Evolutionary conservation across 345 rosid genomes (phyloP), one percentile per base, ranked within the genome.

Genomic region (Bruguiera parviflora): DNA sequence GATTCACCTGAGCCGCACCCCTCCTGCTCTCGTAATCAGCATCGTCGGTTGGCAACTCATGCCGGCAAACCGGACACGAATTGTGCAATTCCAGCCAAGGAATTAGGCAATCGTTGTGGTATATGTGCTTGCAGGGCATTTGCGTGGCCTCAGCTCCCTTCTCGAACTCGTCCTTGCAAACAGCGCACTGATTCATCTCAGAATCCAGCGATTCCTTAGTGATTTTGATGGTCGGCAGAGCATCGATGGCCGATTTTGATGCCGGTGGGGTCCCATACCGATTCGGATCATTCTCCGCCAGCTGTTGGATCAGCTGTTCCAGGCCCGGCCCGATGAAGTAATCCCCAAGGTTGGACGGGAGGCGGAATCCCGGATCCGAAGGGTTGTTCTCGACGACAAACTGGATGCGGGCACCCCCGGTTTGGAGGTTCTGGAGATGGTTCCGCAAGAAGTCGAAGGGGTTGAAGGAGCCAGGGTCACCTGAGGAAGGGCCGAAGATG

Each of bases 81-180:
- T 76, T 83, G 55, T 83, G 87, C 79, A 83, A 33, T 21, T 83
- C 67, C 10, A 83, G 79, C 87, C 87, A 83, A 0, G 87, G 87
- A 33, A 78, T 47, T 46, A 83, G 69, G 61, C 87, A 83, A 57
- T 78, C 83, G 0, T 69, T 22, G 47, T 83, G 87, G 66, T 80
- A 83, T 15, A 80, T 47, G 63, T 83, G 87, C 77, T 83, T 76
- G 61, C 87, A 83, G 16, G 87, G 87, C 87, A 83, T 80, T 39
- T 78, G 84, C 71, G 72, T 83, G 13, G 73, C 87, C 69, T 80
- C 83, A 59, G 56, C 68, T 6, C 75, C 79, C 35, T 66, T 64
- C 76, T 78, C 83, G n/a, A 83, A 80, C 65, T 76, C 78, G 37
- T 83, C 84, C 71, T 78, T 82, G 31, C 87, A 84, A 21, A 81